phyloP scores from a whole-genome alignment of 2,329 filamentous ascomycete genomes.

The Penicillium brevicompactum region DNA sequence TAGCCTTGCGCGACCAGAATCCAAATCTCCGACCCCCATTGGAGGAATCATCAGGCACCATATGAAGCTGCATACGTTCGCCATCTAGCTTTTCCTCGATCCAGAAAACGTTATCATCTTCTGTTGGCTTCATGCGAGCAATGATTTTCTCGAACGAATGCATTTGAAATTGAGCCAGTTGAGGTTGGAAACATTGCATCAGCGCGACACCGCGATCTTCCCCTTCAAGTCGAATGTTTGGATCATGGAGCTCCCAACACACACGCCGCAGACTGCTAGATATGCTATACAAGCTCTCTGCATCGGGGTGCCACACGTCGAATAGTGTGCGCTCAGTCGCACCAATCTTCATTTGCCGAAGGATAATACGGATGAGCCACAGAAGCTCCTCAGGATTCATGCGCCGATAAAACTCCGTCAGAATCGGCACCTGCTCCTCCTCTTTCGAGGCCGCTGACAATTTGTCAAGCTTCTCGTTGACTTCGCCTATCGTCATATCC shows the following conservation, averaged over 20 bases:
- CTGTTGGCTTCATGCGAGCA: conserved; percentile 63
- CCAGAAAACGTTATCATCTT: conserved; percentile 81
- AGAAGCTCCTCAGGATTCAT: conserved; percentile 94
- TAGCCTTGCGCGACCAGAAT: conserved; percentile 96
- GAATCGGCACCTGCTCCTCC: conserved; percentile 78
- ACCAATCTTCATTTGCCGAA: conserved; percentile 74
- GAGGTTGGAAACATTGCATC: conserved; percentile 96
- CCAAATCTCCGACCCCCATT: conserved; percentile 73
- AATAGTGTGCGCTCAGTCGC: conserved; percentile 89
- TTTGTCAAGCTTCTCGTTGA: conserved; percentile 81
- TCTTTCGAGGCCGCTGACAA: conserved; percentile 76
- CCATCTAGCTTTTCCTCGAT: conserved; percentile 98
- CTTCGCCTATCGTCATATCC: conserved; percentile 81
- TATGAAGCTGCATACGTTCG: conserved; percentile 95
- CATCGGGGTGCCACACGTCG: conserved; percentile 78
- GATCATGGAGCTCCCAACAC: conserved; percentile 89
- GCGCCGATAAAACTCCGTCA: conserved; percentile 79
- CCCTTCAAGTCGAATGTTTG: conserved; percentile 69
- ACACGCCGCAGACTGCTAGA: conserved; percentile 87
- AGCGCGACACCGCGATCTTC: conserved; percentile 74
- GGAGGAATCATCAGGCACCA: conserved; percentile 69
- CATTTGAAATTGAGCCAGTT: conserved; percentile 90
- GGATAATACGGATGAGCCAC: conserved; percentile 92
- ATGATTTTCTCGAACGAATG: conserved; percentile 80
- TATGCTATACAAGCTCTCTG: conserved; percentile 78